Evolutionary conservation across 2,329 filamentous ascomycete species (phyloP).

Genomic region (Sclerotinia nivalis): DNA sequence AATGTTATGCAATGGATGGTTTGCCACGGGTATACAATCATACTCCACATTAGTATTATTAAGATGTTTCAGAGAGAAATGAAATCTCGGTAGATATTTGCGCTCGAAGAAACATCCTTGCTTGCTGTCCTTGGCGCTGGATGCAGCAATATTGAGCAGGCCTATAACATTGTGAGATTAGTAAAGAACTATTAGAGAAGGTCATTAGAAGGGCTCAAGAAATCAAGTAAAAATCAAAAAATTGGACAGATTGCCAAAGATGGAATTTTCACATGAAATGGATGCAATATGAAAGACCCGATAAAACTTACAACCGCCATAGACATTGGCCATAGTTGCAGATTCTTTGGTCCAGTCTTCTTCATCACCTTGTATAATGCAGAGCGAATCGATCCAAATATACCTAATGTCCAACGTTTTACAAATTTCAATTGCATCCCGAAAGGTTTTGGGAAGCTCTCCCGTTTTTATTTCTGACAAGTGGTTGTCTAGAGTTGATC

Average conservation of each 20-base stretch:
- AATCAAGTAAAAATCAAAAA: no score
- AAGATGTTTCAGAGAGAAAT: neutral
- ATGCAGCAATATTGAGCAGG: neutral
- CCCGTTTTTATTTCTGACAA: neutral
- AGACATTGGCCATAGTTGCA: neutral
- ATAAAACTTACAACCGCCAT: neutral
- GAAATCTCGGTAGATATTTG: neutral
- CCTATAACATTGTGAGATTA: no score
- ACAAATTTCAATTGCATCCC: neutral
- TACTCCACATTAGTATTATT: neutral
- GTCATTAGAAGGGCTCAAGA: no score
- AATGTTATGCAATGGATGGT: accelerated
- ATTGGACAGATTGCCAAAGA: no score
- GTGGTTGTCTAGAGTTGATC: neutral
- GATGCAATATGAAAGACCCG: no score
- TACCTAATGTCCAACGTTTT: neutral
- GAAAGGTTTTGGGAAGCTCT: neutral
- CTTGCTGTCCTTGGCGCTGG: neutral
- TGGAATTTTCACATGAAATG: no score
- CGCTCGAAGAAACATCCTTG: neutral
- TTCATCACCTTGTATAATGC: neutral
- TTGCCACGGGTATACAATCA: accelerated
- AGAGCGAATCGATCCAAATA: neutral
- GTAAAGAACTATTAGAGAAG: no score
- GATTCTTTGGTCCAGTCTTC: neutral